Percentiles rank a stretch among this genome's conserved stretches.
Conservation (phyloP, 345 rosid genomes). For the Camelina sativa region DNA sequence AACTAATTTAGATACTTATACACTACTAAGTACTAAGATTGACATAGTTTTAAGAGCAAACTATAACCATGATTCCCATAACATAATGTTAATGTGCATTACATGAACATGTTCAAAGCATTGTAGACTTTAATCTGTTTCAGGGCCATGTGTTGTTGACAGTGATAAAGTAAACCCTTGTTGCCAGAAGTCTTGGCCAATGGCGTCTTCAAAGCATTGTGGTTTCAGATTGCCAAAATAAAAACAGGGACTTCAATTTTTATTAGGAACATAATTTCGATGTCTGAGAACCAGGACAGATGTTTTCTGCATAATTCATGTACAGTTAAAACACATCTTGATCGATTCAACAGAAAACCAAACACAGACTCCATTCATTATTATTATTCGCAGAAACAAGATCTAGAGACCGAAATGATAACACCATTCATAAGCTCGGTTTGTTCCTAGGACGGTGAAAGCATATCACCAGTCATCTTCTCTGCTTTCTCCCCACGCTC, state of each 20-base stretch:
- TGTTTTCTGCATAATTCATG: slow-evolving; percentile 43
- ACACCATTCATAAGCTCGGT: slow-evolving; percentile 14
- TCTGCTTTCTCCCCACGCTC: slow-evolving; percentile 86
- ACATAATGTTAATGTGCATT: neutral
- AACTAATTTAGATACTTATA: too few species aligned
- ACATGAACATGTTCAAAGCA: neutral
- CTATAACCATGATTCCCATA: neutral
- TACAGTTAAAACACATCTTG: slow-evolving; percentile 39
- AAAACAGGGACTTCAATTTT: slow-evolving; percentile 19
- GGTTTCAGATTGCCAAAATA: neutral
- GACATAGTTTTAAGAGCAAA: too few species aligned
- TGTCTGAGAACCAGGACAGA: slow-evolving; percentile 30
- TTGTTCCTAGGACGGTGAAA: slow-evolving; percentile 34
- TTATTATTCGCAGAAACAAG: slow-evolving; percentile 19
- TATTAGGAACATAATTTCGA: slow-evolving; percentile 33
- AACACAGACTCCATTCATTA: slow-evolving; percentile 32
- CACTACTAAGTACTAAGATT: too few species aligned
- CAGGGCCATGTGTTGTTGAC: neutral
- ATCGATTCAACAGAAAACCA: slow-evolving; percentile 27
- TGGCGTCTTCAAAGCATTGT: neutral
- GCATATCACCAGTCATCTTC: slow-evolving; percentile 83
- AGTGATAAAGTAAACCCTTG: neutral
- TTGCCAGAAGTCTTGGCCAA: neutral
- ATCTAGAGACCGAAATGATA: slow-evolving; percentile 19
- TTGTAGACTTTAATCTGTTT: neutral